Evolutionary conservation across 768 basidiomycete species (phyloP), one percentile per base, ranked within the genome.

Genomic region (Leccinum truebloodii): DNA sequence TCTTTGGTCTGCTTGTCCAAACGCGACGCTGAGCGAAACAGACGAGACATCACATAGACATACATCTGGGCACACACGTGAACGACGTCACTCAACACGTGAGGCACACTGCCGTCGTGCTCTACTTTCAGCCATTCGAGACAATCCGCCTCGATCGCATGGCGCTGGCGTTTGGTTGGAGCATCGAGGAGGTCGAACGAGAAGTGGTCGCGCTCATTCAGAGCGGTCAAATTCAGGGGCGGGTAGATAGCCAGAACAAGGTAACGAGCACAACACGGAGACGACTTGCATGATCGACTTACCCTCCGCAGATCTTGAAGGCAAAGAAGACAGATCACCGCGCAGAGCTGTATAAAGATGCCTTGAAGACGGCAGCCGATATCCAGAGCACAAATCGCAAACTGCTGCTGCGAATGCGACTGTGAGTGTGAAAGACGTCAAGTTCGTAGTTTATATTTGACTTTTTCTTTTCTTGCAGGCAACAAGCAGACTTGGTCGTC

Each of bases 81-180:
- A 65, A 75, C 55, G 81, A 81, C 12, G 78, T 98, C 52, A 83
- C 84, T 39, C 81, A 80, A 66, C 79, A 85, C 32, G 89, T 98
- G 73, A 86, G 85, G 44, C 86, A 89, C 65, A 86, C 86, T 60
- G 88, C 93, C 0, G 80, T 98, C 53, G 79, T 85, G n/a, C 83
- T 94, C 52, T 98, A 95, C 76, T 94, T 97, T 79, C 84, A 87
- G 66, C 95, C 95, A 0, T 98, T 95, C 73, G 82, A 89, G 28
- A 86, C 90, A 9, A 92, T 97, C 71, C 81, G 86, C 48, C 82
- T 98, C 30, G 86, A 88, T 48, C 83, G 89, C 37, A 95, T 97
- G 92, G 87, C 89, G 39, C 72, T 76, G 3, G 93, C 94, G 10
- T 96, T 98, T 68, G 95, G 94, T 3, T 89, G 90, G 86, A 79